A percentile compares a stretch with the other conserved stretches of the same genome.
phyloP scores from a whole-genome alignment of 331 rosid genomes.

The Dryas integrifolia region DNA sequence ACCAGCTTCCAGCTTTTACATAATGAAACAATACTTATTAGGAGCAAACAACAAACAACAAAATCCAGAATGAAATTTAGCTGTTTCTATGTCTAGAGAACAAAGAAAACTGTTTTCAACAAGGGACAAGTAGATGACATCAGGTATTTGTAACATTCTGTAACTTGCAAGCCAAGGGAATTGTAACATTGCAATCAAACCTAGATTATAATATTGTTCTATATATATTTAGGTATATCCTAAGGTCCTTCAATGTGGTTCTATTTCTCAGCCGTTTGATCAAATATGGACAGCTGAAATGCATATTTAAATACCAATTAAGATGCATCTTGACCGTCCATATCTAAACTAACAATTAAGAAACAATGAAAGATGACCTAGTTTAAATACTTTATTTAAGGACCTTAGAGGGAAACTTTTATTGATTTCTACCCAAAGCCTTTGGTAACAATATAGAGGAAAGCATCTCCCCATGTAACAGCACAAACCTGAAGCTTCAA shows the following conservation, averaged over 20 bases:
- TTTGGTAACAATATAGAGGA: neutral
- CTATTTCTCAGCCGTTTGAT: slow-evolving; percentile 1
- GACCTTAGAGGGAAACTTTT: neutral
- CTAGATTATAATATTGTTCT: neutral
- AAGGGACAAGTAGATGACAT: neutral
- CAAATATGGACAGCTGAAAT: slow-evolving; percentile 3
- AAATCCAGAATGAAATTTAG: neutral
- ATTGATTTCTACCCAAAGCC: neutral
- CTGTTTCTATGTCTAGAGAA: neutral
- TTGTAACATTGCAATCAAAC: slow-evolving; percentile 4
- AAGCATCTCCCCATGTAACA: neutral
- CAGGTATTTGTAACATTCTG: neutral
- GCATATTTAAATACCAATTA: neutral
- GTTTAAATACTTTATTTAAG: neutral
- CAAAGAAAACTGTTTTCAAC: neutral
- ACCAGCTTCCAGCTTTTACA: slow-evolving; percentile 56
- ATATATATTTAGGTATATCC: slow-evolving; percentile 1
- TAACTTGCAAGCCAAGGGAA: neutral
- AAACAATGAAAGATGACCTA: neutral
- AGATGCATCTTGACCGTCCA: neutral
- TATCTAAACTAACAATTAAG: neutral
- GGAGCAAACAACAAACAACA: slow-evolving; percentile 19
- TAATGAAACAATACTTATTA: slow-evolving; percentile 30
- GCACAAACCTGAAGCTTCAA: slow-evolving; percentile 81
- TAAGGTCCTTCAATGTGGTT: neutral